These are phyloP conservation scores for Alternaria panax DNA, from an alignment of 2,329 filamentous ascomycete genomes.

Conservation along the genomic window DNA sequence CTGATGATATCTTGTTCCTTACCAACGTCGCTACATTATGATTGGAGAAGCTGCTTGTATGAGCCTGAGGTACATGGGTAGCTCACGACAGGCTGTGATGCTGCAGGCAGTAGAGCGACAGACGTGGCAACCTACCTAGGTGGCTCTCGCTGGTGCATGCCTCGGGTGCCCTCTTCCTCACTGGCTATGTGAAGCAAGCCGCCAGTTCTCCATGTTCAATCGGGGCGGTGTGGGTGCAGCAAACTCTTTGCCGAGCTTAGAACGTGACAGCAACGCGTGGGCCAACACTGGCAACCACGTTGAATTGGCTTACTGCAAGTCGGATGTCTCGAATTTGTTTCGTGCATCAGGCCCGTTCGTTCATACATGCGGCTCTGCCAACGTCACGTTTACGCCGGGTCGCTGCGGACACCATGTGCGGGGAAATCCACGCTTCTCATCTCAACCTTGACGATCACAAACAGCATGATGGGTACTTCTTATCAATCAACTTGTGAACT, in stretches of 20 bases:
- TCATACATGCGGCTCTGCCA: not conserved
- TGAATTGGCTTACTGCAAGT: no score
- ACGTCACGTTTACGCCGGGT: constrained; percentile 12
- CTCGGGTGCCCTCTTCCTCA: not conserved
- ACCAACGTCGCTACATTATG: constrained; percentile 68
- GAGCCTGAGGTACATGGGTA: not conserved
- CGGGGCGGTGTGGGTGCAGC: not conserved
- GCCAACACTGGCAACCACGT: not conserved
- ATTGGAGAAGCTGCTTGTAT: constrained; percentile 1
- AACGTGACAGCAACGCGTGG: not conserved
- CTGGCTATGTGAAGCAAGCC: not conserved
- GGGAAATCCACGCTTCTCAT: constrained; percentile 5
- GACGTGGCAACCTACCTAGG: not conserved
- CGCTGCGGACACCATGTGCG: constrained; percentile 10
- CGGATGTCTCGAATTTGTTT: not conserved
- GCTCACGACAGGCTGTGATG: not conserved
- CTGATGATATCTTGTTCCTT: constrained; percentile 70
- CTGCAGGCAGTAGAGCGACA: not conserved
- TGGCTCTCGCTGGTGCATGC: not conserved
- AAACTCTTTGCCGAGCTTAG: not conserved
- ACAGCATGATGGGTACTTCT: not conserved
- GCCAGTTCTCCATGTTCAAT: not conserved
- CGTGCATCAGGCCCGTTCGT: not conserved
- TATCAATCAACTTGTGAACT: constrained; percentile 1
- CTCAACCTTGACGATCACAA: not conserved